Evolutionary conservation across 176 grass and related monocot genomes (phyloP), one percentile per base, ranked within the genome.

Genomic region (Thinopyrum elongatum): DNA sequence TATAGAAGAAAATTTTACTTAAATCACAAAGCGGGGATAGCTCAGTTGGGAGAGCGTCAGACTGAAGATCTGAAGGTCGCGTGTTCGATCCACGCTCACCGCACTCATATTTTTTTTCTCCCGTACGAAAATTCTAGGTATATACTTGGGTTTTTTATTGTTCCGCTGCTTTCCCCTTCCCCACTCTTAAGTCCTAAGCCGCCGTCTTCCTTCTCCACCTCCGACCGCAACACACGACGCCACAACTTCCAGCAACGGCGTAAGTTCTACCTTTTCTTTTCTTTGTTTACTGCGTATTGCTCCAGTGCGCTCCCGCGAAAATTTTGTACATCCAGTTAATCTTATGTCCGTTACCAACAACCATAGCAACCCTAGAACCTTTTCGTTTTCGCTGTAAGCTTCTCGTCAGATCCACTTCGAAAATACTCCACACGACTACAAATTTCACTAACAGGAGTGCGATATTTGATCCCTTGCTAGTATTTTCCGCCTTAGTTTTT

Each of bases 41-140:
- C 94, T 94, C 94, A 97, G 94, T 92, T 94, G 90, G 94, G 94
- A 88, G 82, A 95, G 81, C 82, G 93, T 98, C 91, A 98, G 97
- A 95, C 97, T 98, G 97, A 98, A 98, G 96, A 93, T 95, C 89
- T 95, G 91, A 93, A 96, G 87, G 84, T 88, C 87, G 91, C 82
- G 89, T 96, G 89, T 96, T 96, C 82, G 89, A 93, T 93, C 89
- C 84, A 91, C 82, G 87, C 87, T 93, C 91, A 96, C 91, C 84
- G 87, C 89, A 93, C 11, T 2, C 9, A 0, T 19, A 0, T 2
- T 51, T 8, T 30, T 1, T 12, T 78, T 64, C 51, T 70, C 2
- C 1, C 1, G 0, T 69, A 0, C 23, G 27, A 2, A 30, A 1
- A 4, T 59, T 59, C 6, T 28, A 47, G 26, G 28, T 33, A 17